Evolutionary conservation across 2,329 filamentous ascomycete genomes (phyloP), one percentile per base, ranked within the genome.

Genomic region (Phialocephala sp.): DNA sequence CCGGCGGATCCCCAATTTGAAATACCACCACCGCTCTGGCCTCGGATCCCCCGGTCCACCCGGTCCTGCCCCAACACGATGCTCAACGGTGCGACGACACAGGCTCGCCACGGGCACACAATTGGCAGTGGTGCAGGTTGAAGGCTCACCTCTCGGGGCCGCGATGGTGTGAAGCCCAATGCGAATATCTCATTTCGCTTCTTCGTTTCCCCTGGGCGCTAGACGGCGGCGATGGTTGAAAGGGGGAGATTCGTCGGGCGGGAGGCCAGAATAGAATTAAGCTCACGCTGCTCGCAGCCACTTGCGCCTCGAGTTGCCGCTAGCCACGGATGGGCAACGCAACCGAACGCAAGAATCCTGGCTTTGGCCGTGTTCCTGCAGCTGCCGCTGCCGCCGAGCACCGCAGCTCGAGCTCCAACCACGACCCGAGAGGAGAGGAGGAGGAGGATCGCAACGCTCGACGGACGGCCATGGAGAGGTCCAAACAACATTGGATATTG

Each of bases 131-230:
- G 4, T 32, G 27, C 27, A 32, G 27, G 27, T 32, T 32, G 27
- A 32, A 32, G 27, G 27, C 27, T 32, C 3, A 32, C 27, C 27
- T 32, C 27, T 54, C 27, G 22, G 24, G 15, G 22, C 50, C 6
- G 24, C 27, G 22, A 8, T 54, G 50, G 50, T 5, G 11, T 32
- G 9, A 4, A 15, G 22, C 50, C 50, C 22, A 35, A 54, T 15
- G 50, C 24, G 27, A 54, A 54, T 24, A 54, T 35, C 50, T 54
- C 50, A 54, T 54, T 32, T 54, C 50, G 50, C 50, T 54, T 54
- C 24, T 32, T n/a, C n/a, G 8, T 9, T 22, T 15, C 8, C 43
- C 11, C 18, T 5, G 24, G 22, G 50, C 24, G 50, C 50, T 54
- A 54, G 9, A 20, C 50, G 50, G 24, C 22, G 45, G 11, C 22